Evolutionary conservation across 176 grass and related monocot genomes (phyloP), one percentile per base, ranked within the genome.

Genomic region (Areca catechu): DNA sequence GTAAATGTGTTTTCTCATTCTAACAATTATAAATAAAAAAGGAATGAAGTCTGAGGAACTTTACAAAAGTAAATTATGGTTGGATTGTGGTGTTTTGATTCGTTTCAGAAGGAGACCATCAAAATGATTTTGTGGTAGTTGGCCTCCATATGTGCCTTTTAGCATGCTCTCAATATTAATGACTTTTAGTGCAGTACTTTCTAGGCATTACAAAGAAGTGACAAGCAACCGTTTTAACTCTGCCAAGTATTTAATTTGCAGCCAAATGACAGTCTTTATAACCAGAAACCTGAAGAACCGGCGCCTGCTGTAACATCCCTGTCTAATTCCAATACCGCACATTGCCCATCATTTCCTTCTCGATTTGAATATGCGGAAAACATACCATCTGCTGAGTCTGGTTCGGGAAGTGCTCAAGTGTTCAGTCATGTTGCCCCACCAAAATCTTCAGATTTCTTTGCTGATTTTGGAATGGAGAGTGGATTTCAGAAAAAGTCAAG

Each of bases 221-320:
- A 43, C 10, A 0, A 29, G 34, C 2, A 2, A 43, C 34, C 7
- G 0, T 43, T 43, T 43, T 43, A 43, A 43, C 10, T 3, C 2
- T 43, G 7, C 34, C 9, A 3, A 29, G 58, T 19, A 0, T 51
- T 57, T 61, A 76, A 65, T 16, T 55, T 80, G 49, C 62, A 98
- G 94, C 67, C 76, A 74, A 98, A 76, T 73, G 94, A 93, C 80
- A 89, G 76, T 60, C 73, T 98, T 25, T 98, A 98, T 78, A 81
- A 98, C 47, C 94, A 98, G 72, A 98, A 93, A 49, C 94, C 94
- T 7, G 94, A 92, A 82, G 84, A 92, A 53, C 73, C 81, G 58
- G 74, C 81, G 72, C 84, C 84, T 17, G 49, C 63, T 34, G 20
- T 82, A 61, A 65, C 82, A 73, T 56, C 70, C 9, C 72, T 80